Evolutionary conservation across 352 stramenopile genomes (phyloP), one percentile per base, ranked within the genome.

Genomic region (Pythium guiyangense): DNA sequence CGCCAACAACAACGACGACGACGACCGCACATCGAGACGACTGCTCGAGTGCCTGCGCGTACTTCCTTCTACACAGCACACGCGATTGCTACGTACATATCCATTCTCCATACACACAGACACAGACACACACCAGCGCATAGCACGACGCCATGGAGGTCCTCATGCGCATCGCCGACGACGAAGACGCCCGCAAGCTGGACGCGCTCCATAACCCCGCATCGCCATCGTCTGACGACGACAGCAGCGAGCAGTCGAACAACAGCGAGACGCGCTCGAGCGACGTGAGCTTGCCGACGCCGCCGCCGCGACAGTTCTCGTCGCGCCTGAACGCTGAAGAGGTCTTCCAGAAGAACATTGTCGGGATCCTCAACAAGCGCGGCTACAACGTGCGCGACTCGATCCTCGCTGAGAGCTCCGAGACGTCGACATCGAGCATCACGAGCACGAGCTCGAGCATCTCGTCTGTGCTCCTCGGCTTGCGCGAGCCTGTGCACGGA

Each of bases 381-480:
- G 83, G 83, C 57, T 93, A 93, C 66, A 93, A 93, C 58, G 71
- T 93, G 52, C 73, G 77, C 44, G 82, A 90, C 54, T 79, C 76
- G 45, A 71, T 76, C 29, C 57, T 63, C 51, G 57, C 71, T 4
- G 79, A 89, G 60, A 77, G 66, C 52, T 87, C 74, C 22, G 79
- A 79, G 54, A 62, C 73, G 58, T 88, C 76, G 29, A 86, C 71
- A 6, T 60, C 49, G 34, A 89, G 77, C 46, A 73, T 88, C 34
- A 83, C 83, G 12, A 89, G 77, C 60, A 77, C 64, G 6, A 67
- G 65, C 29, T 88, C 79, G 31, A 79, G 69, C 35, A 63, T 91
- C 29, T 90, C 82, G 54, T 90, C 79, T 14, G 71, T 86, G 46
- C 61, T 93, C 25, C 61, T 90, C 20, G 69, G 74, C 2, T 62